Base-by-base conservation (phyloP, 345 rosid species). In the Balakata baccata region DNA sequence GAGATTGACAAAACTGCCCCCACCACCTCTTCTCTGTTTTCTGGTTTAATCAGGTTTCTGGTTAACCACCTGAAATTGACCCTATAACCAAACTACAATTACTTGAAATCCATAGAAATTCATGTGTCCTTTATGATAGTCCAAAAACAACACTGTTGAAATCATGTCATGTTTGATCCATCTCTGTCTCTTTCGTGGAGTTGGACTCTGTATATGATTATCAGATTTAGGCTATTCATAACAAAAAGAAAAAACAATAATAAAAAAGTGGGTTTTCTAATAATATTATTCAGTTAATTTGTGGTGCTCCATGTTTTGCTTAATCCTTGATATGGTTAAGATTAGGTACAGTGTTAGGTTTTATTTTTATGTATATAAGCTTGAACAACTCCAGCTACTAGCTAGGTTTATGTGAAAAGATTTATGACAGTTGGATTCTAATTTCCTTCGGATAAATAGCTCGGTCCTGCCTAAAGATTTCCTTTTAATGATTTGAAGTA, bases 31-130 rank as follows among this genome's bases (percentile, higher is more conserved):
- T 29, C 34, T 29, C 34, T 29, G 1, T 29, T 29, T 29, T 29
- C 34, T 29, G 34, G 1, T 29, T 29, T 29, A 1, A 29, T 29
- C 34, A 2, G 34, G 34, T 29, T 29, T 29, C 34, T 1, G 34
- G 34, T 29, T 81, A 78, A 80, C 83, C 83, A 71, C 78, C 81
- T 85, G 89, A 87, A 78, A 85, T 82, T 84, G 86, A 84, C 88
- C 85, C 81, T 34, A 72, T 79, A 78, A 71, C 75, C 75, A 59
- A 29, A 29, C 34, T 29, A 29, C 34, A 56, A 16, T 74, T 39
- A 61, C 66, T 66, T 57, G n/a, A 65, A 74, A 9, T 74, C 11
- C 56, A 56, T 72, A 22, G 7, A 56, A 66, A 20, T 14, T 43
- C 41, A 58, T 20, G 38, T 61, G 69, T 78, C 73, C 65, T 51